Conservation (phyloP, 805 yeast genomes). For the Metschnikowia vanudenii region DNA sequence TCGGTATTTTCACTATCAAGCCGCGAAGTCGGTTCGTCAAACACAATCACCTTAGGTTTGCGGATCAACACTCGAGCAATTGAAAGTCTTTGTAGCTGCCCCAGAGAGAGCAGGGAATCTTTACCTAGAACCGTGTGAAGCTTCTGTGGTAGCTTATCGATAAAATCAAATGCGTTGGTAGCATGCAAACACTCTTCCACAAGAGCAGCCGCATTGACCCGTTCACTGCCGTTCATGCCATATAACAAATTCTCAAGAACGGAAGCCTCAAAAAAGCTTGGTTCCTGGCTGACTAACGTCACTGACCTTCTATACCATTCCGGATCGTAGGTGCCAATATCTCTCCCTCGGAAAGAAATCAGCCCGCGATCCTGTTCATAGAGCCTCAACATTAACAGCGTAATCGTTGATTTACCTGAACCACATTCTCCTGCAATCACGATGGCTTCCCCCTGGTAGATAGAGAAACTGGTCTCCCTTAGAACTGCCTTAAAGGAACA, state of each 20-base stretch:
- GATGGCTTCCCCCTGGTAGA: slow-evolving; percentile 49
- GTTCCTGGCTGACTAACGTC: slow-evolving; percentile 73
- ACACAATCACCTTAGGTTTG: slow-evolving; percentile 59
- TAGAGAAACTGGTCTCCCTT: slow-evolving; percentile 39
- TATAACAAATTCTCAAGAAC: slow-evolving; percentile 69
- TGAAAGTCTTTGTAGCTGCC: slow-evolving; percentile 84
- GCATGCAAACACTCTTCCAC: slow-evolving; percentile 35
- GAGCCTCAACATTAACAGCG: slow-evolving; percentile 54
- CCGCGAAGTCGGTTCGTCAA: slow-evolving; percentile 92
- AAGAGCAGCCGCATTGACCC: slow-evolving; percentile 31
- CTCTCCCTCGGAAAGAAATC: slow-evolving; percentile 46
- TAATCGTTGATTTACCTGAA: slow-evolving; percentile 82
- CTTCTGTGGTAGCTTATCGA: slow-evolving; percentile 53
- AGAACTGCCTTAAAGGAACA: slow-evolving; percentile 32
- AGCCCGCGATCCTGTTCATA: slow-evolving; percentile 41
- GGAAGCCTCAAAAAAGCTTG: slow-evolving; percentile 70
- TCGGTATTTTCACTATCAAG: slow-evolving; percentile 64
- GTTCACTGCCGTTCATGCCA: slow-evolving; percentile 39
- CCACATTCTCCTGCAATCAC: slow-evolving; percentile 88
- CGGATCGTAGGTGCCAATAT: slow-evolving; percentile 47
- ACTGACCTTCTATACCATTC: slow-evolving; percentile 51
- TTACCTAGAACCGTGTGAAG: slow-evolving; percentile 58
- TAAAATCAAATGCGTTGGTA: slow-evolving; percentile 55
- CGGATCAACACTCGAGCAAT: slow-evolving; percentile 79
- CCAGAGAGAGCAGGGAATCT: slow-evolving; percentile 67